These are phyloP conservation scores for Teratosphaeria pseudoeucalypti DNA, from an alignment of 2,329 filamentous ascomycete species.

Conservation along the genomic window DNA sequence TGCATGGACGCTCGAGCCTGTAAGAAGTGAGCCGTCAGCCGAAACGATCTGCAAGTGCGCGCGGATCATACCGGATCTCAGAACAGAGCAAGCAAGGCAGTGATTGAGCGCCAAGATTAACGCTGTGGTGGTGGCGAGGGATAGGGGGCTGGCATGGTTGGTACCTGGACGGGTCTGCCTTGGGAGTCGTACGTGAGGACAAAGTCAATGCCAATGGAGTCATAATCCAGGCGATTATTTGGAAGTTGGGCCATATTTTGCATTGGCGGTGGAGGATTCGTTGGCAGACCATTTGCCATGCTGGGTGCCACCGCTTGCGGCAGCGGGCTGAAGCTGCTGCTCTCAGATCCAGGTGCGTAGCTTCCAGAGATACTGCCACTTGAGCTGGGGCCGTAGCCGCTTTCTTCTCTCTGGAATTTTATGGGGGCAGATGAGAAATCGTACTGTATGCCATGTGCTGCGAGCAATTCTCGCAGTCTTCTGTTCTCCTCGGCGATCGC, in stretches of 20 bases:
- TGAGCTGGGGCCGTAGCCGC: slow-evolving; percentile 35
- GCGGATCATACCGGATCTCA: slow-evolving; percentile 6
- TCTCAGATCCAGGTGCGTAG: slow-evolving; percentile 41
- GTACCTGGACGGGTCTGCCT: slow-evolving; percentile 20
- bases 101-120: slow-evolving; percentile 6
- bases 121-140: slow-evolving; percentile 49
- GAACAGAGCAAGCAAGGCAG: not conserved
- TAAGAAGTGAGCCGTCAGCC: slow-evolving; percentile 7
- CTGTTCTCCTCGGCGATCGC: slow-evolving; percentile 68
- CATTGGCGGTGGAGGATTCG: slow-evolving; percentile 9
- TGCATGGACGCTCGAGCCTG: slow-evolving; percentile 85
- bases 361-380: slow-evolving; percentile 53
- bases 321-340: slow-evolving; percentile 37
- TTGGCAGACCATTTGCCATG: slow-evolving; percentile 3
- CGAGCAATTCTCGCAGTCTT: slow-evolving; percentile 55
- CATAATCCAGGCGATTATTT: slow-evolving; percentile 52
- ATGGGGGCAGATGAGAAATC: slow-evolving; percentile 34
- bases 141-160: slow-evolving; percentile 42
- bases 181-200: slow-evolving; percentile 68
- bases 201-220: slow-evolving; percentile 80
- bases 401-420: slow-evolving; percentile 25
- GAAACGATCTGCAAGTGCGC: slow-evolving; percentile 10
- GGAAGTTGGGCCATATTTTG: slow-evolving; percentile 19
- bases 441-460: slow-evolving; percentile 48
- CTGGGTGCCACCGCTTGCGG: not conserved